Evolutionary conservation across 2,329 filamentous ascomycete species (phyloP).

Genomic region (Trichoderma cornu-damae): DNA sequence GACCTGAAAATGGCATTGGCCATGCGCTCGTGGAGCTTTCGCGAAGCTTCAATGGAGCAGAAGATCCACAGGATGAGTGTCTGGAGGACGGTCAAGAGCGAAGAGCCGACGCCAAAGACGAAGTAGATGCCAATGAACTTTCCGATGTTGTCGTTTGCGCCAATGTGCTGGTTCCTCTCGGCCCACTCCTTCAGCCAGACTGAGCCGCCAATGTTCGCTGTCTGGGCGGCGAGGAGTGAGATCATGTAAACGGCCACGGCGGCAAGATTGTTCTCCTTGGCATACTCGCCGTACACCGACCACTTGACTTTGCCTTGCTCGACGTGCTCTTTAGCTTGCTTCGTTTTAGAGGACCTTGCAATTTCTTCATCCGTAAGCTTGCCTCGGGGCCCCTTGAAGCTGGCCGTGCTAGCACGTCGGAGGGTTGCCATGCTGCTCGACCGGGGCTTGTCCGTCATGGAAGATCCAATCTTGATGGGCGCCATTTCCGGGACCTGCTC

Average conservation of each 20-base stretch:
- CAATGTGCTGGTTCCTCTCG: slow-evolving; percentile 64
- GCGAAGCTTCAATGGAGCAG: slow-evolving; percentile 96
- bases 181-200: slow-evolving; percentile 95
- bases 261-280: slow-evolving; percentile 83
- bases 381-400: slow-evolving; percentile 78
- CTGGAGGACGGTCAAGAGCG: slow-evolving; percentile 80
- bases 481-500: slow-evolving; percentile 71
- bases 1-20: slow-evolving; percentile 94
- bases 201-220: slow-evolving; percentile 73
- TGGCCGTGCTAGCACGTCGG: slow-evolving; percentile 84
- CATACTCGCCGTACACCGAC: slow-evolving; percentile 87
- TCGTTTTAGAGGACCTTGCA: slow-evolving; percentile 64
- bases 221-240: slow-evolving; percentile 74
- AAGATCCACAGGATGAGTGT: slow-evolving; percentile 98
- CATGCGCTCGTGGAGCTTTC: slow-evolving; percentile 96
- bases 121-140: slow-evolving; percentile 96
- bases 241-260: slow-evolving; percentile 78
- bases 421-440: slow-evolving; percentile 73
- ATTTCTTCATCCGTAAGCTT: slow-evolving; percentile 83
- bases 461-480: slow-evolving; percentile 58
- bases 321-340: slow-evolving; percentile 78
- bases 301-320: slow-evolving; percentile 99
- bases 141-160: slow-evolving; percentile 69
- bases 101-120: slow-evolving; percentile 82
- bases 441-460: slow-evolving; percentile 49